Percentiles rank a stretch among this genome's conserved stretches.
These are phyloP conservation scores for Coemansia sp. DNA, from an alignment of 192 early-diverging fungal species.

Conservation along the genomic window DNA sequence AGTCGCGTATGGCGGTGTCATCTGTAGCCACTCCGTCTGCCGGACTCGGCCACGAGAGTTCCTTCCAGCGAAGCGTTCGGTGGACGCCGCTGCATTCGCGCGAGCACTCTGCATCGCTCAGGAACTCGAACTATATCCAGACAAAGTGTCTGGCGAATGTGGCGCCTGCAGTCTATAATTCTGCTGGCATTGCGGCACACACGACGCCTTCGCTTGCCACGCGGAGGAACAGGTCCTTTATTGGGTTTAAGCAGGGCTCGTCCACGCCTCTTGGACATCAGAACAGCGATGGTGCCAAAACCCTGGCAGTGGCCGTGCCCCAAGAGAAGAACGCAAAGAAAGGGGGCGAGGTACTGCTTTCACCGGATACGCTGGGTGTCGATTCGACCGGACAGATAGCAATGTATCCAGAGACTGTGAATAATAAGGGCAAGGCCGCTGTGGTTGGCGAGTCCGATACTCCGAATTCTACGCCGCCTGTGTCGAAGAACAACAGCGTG, in stretches of 20 bases:
- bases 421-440: background rate
- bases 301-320: background rate
- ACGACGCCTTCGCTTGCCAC: background rate
- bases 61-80: constrained; percentile 9
- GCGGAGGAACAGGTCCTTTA: constrained; percentile 1
- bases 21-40: background rate
- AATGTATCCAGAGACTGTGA: constrained; percentile 27
- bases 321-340: background rate
- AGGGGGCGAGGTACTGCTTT: constrained; percentile 7
- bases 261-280: background rate
- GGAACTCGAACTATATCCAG: constrained; percentile 1
- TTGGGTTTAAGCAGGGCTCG: background rate
- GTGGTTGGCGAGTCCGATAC: background rate
- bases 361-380: constrained; percentile 16
- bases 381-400: constrained; percentile 20
- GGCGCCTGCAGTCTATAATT: background rate
- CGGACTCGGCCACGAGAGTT: background rate
- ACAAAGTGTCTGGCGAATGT: background rate
- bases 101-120: background rate
- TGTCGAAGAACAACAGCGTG: background rate
- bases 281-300: background rate
- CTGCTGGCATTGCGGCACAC: background rate
- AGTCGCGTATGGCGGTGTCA: background rate
- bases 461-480: background rate
- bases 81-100: constrained; percentile 20